phyloP scores from a whole-genome alignment of 225 moss, liverwort and hornwort genomes.

The Anthoceros angustus region DNA sequence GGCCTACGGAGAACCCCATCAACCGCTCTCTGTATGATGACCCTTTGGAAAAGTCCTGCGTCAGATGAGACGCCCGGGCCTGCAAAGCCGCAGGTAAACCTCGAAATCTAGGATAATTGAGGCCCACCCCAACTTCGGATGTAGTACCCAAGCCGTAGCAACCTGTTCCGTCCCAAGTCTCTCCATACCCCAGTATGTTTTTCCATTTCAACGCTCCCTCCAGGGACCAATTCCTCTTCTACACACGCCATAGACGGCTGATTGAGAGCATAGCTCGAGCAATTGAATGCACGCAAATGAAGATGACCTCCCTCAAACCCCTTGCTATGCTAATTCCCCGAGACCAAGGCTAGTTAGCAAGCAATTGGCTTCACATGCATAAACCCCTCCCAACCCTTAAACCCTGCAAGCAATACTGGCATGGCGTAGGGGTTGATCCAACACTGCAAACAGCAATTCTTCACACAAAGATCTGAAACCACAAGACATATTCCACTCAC shows the following conservation, averaged over 20 bases:
- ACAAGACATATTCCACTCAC: conserved; percentile 16
- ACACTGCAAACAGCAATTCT: background rate
- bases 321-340: too few species aligned
- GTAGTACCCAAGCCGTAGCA: conserved; percentile 98
- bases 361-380: too few species aligned
- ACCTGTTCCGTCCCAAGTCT: conserved; percentile 94
- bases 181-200: conserved; percentile 73
- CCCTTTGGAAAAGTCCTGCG: conserved; percentile 96
- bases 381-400: background rate
- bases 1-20: conserved; percentile 67
- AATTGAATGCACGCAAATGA: background rate
- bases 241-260: conserved; percentile 11
- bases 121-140: conserved; percentile 89
- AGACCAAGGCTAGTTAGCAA: too few species aligned
- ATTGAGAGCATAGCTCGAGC: conserved; percentile 7
- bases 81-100: conserved; percentile 65
- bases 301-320: background rate
- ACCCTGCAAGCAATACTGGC: background rate
- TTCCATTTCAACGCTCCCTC: conserved; percentile 97
- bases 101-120: conserved; percentile 68
- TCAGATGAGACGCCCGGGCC: conserved; percentile 62
- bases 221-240: conserved; percentile 94
- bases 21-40: conserved; percentile 86
- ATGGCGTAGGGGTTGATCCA: background rate
- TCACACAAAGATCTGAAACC: too few species aligned